These are phyloP conservation scores for Trichoderma gamsii DNA, from an alignment of 495 filamentous ascomycete genomes.

Conservation along the genomic window DNA sequence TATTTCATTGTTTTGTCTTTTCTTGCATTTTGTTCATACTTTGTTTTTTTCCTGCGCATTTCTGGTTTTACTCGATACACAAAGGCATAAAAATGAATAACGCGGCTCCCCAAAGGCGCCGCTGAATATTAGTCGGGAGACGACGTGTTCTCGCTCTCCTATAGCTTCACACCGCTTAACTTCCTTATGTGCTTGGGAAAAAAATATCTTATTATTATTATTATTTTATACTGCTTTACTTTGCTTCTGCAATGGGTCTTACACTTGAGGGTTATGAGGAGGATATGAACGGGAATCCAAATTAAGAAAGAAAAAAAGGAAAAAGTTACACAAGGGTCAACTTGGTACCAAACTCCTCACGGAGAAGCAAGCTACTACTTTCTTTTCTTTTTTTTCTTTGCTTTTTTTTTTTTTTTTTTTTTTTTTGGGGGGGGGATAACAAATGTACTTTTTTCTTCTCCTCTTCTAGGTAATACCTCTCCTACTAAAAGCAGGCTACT, in stretches of 20 bases:
- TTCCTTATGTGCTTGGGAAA: not conserved
- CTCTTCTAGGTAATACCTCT: too few relatives aligned
- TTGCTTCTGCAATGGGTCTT: not conserved
- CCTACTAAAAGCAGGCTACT: too few relatives aligned
- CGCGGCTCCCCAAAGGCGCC: not conserved
- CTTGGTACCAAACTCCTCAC: slow-evolving; percentile 6
- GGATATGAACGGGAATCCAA: not conserved
- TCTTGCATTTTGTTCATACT: slow-evolving; percentile 2
- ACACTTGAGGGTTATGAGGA: not conserved
- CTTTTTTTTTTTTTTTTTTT: not conserved
- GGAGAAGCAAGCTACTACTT: not conserved
- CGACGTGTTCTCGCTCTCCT: not conserved
- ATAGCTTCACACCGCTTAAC: not conserved
- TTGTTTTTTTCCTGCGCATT: not conserved
- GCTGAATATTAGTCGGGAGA: not conserved
- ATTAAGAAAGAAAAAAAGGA: not conserved
- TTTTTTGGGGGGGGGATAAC: too few relatives aligned
- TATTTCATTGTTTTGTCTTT: slow-evolving; percentile 17
- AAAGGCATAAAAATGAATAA: not conserved
- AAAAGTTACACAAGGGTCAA: not conserved
- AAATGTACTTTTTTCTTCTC: not conserved
- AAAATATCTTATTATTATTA: not conserved
- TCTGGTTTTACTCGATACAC: not conserved
- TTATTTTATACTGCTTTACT: not conserved
- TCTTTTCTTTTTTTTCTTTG: not conserved